Conservation (phyloP, 192 early-diverging fungal genomes). For the Coemansia sp. region DNA sequence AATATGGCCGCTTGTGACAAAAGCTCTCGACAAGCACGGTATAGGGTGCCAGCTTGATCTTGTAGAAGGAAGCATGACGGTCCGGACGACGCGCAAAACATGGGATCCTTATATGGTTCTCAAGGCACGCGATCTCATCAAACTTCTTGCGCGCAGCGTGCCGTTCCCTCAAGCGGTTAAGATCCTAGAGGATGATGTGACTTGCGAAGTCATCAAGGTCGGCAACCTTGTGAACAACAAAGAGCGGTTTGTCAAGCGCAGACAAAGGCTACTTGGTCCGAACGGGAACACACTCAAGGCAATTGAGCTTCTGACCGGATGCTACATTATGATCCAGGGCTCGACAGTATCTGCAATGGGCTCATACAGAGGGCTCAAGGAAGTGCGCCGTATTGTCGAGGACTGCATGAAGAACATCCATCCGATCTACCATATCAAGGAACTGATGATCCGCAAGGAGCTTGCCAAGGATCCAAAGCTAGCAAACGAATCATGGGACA, state of each 20-base stretch:
- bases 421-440: slow-evolving; percentile 98
- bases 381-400: slow-evolving; percentile 84
- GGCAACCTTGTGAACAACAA: slow-evolving; percentile 94
- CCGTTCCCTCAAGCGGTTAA: slow-evolving; percentile 90
- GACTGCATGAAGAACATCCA: slow-evolving; percentile 99
- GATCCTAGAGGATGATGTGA: slow-evolving; percentile 87
- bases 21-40: slow-evolving; percentile 80
- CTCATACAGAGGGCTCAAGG: slow-evolving; percentile 82
- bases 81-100: slow-evolving; percentile 94
- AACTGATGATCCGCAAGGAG: slow-evolving; percentile 98
- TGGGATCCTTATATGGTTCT: slow-evolving; percentile 93
- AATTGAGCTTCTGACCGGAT: slow-evolving; percentile 91
- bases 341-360: slow-evolving; percentile 97
- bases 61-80: slow-evolving; percentile 97
- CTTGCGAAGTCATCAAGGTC: slow-evolving; percentile 97
- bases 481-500: slow-evolving; percentile 92
- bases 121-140: slow-evolving; percentile 93
- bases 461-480: slow-evolving; percentile 95
- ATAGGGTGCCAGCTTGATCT: slow-evolving; percentile 88
- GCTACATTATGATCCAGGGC: slow-evolving; percentile 98
- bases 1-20: slow-evolving; percentile 86
- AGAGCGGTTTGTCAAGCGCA: slow-evolving; percentile 95
- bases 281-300: slow-evolving; percentile 96
- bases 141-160: slow-evolving; percentile 90
- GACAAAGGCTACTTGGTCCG: slow-evolving; percentile 93